Conservation (phyloP, 2,329 filamentous ascomycete genomes). For the Cordyceps pruinosa region DNA sequence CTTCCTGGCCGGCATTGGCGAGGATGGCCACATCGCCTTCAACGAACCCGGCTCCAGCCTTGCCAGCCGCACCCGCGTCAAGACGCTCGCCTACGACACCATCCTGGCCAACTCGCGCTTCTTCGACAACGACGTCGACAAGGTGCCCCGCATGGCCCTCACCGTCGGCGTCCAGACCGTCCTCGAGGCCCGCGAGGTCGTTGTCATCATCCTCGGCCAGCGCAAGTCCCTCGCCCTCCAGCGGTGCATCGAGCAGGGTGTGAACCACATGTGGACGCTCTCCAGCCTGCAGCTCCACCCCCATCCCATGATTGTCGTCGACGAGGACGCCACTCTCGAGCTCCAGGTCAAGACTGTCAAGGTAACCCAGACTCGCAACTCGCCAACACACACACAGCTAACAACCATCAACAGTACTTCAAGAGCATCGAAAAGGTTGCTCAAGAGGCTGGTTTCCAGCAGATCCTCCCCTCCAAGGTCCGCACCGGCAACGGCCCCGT, state of each 20-base stretch:
- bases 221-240: slow-evolving; percentile 76
- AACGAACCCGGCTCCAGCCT: slow-evolving; percentile 81
- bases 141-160: slow-evolving; percentile 74
- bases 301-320: slow-evolving; percentile 74
- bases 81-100: slow-evolving; percentile 81
- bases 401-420: slow-evolving; percentile 46
- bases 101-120: slow-evolving; percentile 80
- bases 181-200: slow-evolving; percentile 72
- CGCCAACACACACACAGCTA: background rate
- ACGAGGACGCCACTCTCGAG: slow-evolving; percentile 71
- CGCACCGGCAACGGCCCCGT: slow-evolving; percentile 42
- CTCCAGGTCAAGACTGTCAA: slow-evolving; percentile 68
- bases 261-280: slow-evolving; percentile 89
- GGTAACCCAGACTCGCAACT: slow-evolving; percentile 25
- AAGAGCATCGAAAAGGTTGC: slow-evolving; percentile 64
- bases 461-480: slow-evolving; percentile 49
- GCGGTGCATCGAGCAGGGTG: slow-evolving; percentile 70
- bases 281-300: slow-evolving; percentile 75
- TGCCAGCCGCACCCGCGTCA: slow-evolving; percentile 71
- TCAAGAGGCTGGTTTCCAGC: slow-evolving; percentile 48
- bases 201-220: slow-evolving; percentile 74
- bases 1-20: slow-evolving; percentile 78
- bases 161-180: slow-evolving; percentile 82
- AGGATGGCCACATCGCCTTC: slow-evolving; percentile 85
- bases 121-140: slow-evolving; percentile 65